Evolutionary conservation across 495 filamentous ascomycete species (phyloP).

Genomic region (Xylaria palmicola): DNA sequence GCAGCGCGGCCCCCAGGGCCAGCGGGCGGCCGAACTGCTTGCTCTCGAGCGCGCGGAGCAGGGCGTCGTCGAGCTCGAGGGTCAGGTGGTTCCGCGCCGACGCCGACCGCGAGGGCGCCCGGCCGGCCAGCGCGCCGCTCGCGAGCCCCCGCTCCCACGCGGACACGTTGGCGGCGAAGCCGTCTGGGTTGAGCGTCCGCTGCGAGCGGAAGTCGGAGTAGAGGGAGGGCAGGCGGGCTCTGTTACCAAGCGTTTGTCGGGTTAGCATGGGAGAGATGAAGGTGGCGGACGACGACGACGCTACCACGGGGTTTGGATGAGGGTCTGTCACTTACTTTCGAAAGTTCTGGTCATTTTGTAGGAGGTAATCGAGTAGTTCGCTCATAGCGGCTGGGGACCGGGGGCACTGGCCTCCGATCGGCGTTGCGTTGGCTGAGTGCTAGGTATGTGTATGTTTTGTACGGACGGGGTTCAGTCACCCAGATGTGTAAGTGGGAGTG

Average conservation of each 20-base stretch:
- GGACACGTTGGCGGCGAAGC: constrained; percentile 78
- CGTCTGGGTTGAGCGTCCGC: constrained; percentile 81
- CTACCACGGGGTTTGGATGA: too few species aligned
- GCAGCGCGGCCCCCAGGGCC: constrained; percentile 76
- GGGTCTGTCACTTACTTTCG: constrained; percentile 37
- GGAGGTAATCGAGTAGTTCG: constrained; percentile 46
- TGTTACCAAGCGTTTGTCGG: constrained; percentile 28
- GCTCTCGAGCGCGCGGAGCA: constrained; percentile 69
- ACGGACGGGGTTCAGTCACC: neutral
- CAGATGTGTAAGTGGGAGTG: neutral
- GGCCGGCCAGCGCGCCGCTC: constrained; percentile 63
- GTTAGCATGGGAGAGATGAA: neutral
- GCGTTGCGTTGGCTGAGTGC: neutral
- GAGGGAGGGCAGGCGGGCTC: constrained; percentile 82
- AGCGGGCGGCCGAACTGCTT: constrained; percentile 80
- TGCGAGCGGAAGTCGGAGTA: constrained; percentile 90
- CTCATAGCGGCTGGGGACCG: constrained; percentile 26
- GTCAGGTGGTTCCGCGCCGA: constrained; percentile 52
- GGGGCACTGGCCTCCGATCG: neutral
- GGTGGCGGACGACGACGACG: too few species aligned
- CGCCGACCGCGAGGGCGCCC: constrained; percentile 38
- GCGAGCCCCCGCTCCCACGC: constrained; percentile 80
- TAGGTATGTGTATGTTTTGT: too few species aligned
- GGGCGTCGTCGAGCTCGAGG: constrained; percentile 64
- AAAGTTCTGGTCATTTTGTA: constrained; percentile 46